Base-by-base conservation (phyloP, 2,329 filamentous ascomycete genomes). In the Xylaria sp. region DNA sequence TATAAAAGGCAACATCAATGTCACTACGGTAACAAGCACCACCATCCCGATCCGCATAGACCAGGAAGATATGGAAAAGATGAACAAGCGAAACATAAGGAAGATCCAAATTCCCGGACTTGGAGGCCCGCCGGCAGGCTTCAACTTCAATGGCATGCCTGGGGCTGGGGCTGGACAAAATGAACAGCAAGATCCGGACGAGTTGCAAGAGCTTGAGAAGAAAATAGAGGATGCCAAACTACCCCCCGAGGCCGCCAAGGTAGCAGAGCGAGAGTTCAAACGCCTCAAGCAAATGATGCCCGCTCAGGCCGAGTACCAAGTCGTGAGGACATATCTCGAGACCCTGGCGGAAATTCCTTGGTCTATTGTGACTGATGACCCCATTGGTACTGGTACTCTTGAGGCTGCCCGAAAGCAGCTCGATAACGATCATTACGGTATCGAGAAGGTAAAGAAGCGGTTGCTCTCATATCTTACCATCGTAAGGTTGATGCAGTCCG, bases 381-480 rank as follows among this genome's bases (percentile, higher is more conserved):
- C 94, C 39, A 88, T 99, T 2, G 94, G 94, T 8, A 87, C 89
- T 0, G 91, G 94, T 10, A 98, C 94, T 0, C 80, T 98, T 66
- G 86, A 88, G 68, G 88, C 87, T 74, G 96, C 96, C 7, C 90
- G 94, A 64, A 93, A 94, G 81, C 96, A 98, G 80, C 87, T 99
- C 6, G 94, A 99, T 76, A 91, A 97, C 72, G 96, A 99, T 78
- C 96, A 99, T 80, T 98, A 98, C 75, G 96, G 96, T 0, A 84
- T 99, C 15, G 94, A 98, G 70, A 97, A 95, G 81, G 95, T 99
- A 78, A 99, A 99, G 88, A 98, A 97, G 86, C 88, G 96, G 52
- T 82, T 99, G 25, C 87, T 99, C 5, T 97, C 98, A 80, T 99
- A 99, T 78, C 86, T 99, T 52, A 97, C 96, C 2, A 96, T 99